Conservation (phyloP, 805 yeast species). For the Cyberlindnera xishuangbannaensis region DNA sequence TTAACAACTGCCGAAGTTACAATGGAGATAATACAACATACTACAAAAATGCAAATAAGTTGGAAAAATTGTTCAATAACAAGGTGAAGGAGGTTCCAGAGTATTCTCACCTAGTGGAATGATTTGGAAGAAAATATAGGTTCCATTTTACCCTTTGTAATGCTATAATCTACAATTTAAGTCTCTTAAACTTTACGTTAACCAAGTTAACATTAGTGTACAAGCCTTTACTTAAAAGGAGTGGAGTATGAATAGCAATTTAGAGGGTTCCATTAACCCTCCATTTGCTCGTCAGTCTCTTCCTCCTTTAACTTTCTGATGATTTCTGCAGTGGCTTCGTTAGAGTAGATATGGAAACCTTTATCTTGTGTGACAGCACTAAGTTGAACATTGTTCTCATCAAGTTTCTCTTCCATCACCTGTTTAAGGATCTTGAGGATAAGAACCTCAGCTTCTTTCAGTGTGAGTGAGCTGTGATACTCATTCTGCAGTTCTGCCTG, state of each 20-base stretch:
- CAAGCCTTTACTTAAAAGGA: no score
- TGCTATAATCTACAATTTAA: not conserved
- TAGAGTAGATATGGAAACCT: constrained; percentile 82
- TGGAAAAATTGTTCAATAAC: constrained; percentile 80
- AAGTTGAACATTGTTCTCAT: constrained; percentile 90
- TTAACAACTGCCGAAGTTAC: constrained; percentile 87
- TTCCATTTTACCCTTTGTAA: no score
- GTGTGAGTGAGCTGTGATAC: constrained; percentile 86
- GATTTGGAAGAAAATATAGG: not conserved
- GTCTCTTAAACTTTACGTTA: not conserved
- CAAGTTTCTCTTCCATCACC: constrained; percentile 98
- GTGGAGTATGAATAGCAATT: no score
- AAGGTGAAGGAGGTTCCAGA: constrained; percentile 91
- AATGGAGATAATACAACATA: constrained; percentile 94
- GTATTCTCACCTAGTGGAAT: constrained; percentile 62
- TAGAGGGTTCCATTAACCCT: constrained; percentile 4
- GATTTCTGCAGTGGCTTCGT: constrained; percentile 75
- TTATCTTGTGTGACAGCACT: constrained; percentile 83
- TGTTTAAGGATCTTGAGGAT: constrained; percentile 88
- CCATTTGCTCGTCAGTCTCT: constrained; percentile 40
- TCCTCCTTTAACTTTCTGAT: constrained; percentile 73
- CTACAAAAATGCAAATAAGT: constrained; percentile 87
- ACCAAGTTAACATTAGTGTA: no score
- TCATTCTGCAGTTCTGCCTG: constrained; percentile 96
- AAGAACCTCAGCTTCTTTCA: constrained; percentile 88